Conservation (phyloP, 108 stramenopile genomes). For the Fragilaria radians region DNA sequence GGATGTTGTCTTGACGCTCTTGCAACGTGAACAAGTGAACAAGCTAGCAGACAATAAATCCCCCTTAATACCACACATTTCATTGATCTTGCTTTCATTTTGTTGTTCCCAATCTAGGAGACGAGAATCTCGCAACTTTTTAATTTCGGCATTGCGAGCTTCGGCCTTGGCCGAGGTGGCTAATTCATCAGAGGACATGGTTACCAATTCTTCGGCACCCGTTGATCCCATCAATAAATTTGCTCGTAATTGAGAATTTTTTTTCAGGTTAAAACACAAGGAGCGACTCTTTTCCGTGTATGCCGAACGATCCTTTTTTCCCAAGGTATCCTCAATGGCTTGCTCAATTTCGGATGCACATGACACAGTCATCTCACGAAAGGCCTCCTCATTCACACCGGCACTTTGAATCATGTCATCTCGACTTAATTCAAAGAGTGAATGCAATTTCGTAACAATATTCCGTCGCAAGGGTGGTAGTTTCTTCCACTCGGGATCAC, state of each 20-base stretch:
- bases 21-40: slow-evolving; percentile 95
- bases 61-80: slow-evolving; percentile 85
- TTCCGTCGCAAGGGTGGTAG: slow-evolving; percentile 59
- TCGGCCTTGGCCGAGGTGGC: slow-evolving; percentile 61
- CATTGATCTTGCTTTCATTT: slow-evolving; percentile 87
- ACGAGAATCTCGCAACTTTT: slow-evolving; percentile 63
- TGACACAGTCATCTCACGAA: slow-evolving; percentile 46
- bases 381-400: slow-evolving; percentile 61
- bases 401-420: slow-evolving; percentile 39
- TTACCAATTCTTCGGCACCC: slow-evolving; percentile 39
- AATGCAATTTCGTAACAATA: slow-evolving; percentile 65
- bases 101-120: slow-evolving; percentile 84
- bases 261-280: slow-evolving; percentile 82
- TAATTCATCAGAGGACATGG: slow-evolving; percentile 65
- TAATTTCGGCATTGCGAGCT: slow-evolving; percentile 41
- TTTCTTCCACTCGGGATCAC: slow-evolving; percentile 47
- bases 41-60: slow-evolving; percentile 79
- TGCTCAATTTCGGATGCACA: slow-evolving; percentile 66
- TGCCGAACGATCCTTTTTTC: slow-evolving; percentile 30
- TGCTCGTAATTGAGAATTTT: slow-evolving; percentile 53
- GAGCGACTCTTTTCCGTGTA: slow-evolving; percentile 72
- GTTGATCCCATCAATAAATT: slow-evolving; percentile 62
- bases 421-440: slow-evolving; percentile 37
- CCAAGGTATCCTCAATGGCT: slow-evolving; percentile 41
- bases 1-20: slow-evolving; percentile 91